Evolutionary conservation across 164 flowering plant species (phyloP).

Genomic region (Chimonanthus salicifolius): DNA sequence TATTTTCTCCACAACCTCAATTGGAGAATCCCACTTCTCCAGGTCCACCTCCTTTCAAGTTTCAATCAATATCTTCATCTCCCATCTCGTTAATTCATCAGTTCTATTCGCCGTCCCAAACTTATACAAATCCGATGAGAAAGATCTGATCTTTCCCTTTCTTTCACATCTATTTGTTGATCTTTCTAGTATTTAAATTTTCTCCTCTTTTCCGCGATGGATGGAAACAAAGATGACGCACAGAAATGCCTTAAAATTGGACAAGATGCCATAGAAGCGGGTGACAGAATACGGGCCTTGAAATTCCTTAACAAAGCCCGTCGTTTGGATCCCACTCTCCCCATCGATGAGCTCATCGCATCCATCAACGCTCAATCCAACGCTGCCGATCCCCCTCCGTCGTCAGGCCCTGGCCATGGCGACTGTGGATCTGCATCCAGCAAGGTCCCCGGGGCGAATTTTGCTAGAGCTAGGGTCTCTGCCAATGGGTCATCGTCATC

Average conservation of each 20-base stretch:
- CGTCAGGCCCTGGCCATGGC: neutral
- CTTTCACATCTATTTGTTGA: neutral
- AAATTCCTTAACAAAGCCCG: conserved; percentile 74
- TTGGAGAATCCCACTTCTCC: too few species aligned
- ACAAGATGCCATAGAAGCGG: conserved; percentile 47
- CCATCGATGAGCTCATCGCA: conserved; percentile 55
- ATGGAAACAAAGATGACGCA: conserved; percentile 90
- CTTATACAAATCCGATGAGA: neutral
- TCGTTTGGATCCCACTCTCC: conserved; percentile 67
- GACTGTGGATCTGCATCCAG: neutral
- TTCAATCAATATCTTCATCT: neutral
- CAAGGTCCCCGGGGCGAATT: conserved; percentile 18
- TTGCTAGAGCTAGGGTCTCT: conserved; percentile 10
- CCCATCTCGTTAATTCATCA: neutral
- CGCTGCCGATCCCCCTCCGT: neutral
- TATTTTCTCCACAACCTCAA: too few species aligned
- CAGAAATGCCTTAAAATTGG: conserved; percentile 71
- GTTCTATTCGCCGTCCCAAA: neutral
- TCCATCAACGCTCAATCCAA: conserved; percentile 13
- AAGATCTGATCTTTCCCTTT: neutral
- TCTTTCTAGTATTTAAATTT: neutral
- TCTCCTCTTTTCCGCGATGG: conserved; percentile 36
- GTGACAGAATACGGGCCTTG: conserved; percentile 63
- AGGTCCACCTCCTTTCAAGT: neutral
- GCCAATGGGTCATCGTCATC: conserved; percentile 11